These are phyloP conservation scores for Solanum chilense DNA, from an alignment of 257 asterid genomes.

Conservation along the genomic window DNA sequence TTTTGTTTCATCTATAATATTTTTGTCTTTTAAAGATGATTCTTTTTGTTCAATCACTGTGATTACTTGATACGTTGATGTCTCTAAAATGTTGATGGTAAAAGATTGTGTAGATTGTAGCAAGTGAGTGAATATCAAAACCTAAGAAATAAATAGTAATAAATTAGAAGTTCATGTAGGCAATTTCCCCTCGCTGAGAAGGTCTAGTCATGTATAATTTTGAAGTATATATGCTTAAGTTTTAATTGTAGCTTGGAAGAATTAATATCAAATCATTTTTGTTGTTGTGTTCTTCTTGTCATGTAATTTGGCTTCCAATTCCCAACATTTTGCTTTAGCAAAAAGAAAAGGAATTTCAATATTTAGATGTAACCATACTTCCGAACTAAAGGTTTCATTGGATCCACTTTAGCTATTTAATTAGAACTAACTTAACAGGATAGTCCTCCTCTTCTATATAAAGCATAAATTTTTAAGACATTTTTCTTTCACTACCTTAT, in stretches of 20 bases:
- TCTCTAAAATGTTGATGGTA: too few species aligned
- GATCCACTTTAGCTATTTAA: background rate
- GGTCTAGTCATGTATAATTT: background rate
- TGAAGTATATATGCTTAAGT: background rate
- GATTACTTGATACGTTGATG: too few species aligned
- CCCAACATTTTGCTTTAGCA: background rate
- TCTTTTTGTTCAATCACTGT: too few species aligned
- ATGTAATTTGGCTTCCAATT: background rate
- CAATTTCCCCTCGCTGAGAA: background rate
- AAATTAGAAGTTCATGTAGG: too few species aligned
- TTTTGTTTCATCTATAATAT: too few species aligned
- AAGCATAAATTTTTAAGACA: too few species aligned
- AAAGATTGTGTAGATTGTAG: too few species aligned
- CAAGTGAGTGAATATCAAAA: too few species aligned
- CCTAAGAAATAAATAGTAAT: too few species aligned
- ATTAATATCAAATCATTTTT: background rate
- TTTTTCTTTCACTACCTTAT: too few species aligned
- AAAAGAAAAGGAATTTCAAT: background rate
- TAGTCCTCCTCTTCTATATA: background rate
- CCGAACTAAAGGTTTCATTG: background rate
- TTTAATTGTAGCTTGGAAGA: background rate
- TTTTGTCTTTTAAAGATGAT: background rate
- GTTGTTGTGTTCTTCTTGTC: background rate
- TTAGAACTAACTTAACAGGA: background rate
- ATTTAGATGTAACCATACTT: background rate